Evolutionary conservation across 495 filamentous ascomycete genomes (phyloP).

Genomic region (Aspergillus sclerotiicarbonarius): DNA sequence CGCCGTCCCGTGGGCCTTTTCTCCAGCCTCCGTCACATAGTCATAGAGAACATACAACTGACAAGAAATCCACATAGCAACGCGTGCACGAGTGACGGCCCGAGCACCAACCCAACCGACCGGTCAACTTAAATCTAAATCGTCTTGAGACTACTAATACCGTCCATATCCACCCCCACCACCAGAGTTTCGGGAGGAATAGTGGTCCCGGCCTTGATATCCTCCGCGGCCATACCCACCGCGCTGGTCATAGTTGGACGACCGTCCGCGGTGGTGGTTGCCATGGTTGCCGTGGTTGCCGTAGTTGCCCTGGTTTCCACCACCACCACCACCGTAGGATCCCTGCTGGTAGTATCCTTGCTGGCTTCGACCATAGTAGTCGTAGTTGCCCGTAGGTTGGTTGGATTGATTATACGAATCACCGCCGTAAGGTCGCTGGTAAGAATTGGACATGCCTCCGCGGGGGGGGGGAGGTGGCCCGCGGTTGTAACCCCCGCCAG

Average conservation of each 20-base stretch:
- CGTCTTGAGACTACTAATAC: slow-evolving; percentile 24
- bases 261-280: slow-evolving; percentile 23
- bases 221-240: slow-evolving; percentile 32
- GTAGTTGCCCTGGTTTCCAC: too few relatives aligned
- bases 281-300: slow-evolving; percentile 1
- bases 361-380: slow-evolving; percentile 31
- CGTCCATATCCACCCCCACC: slow-evolving; percentile 40
- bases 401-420: slow-evolving; percentile 26
- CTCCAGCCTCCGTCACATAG: neutral
- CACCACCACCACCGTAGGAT: slow-evolving; percentile 18
- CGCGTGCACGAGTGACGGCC: too few relatives aligned
- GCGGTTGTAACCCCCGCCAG: slow-evolving; percentile 31
- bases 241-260: slow-evolving; percentile 26
- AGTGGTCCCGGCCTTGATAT: slow-evolving; percentile 27
- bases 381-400: slow-evolving; percentile 16
- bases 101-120: too few relatives aligned
- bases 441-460: slow-evolving; percentile 32
- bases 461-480: slow-evolving; percentile 44
- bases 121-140: neutral
- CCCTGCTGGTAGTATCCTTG: slow-evolving; percentile 26
- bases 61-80: neutral
- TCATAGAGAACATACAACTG: neutral
- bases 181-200: slow-evolving; percentile 29
- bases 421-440: slow-evolving; percentile 13
- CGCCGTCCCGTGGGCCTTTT: neutral